Evolutionary conservation across 139 green algal species (phyloP), one percentile per base, ranked within the genome.

Genomic region (Raphidocelis subcapitata): DNA sequence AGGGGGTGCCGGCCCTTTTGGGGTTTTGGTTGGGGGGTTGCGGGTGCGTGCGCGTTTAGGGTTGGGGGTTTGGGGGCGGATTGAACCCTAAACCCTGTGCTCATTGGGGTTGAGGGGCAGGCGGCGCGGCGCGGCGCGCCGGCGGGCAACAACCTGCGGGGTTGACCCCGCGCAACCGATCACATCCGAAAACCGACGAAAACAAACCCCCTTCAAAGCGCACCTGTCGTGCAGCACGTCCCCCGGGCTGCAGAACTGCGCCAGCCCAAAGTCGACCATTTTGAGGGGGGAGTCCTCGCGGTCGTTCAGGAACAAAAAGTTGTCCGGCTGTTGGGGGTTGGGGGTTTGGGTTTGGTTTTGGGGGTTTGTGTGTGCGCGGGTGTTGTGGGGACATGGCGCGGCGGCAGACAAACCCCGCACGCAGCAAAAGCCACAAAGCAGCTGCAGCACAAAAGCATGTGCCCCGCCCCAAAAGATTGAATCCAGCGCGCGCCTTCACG

Each of bases 401-500:
- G n/a, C n/a, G n/a, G n/a, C n/a, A n/a, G n/a, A n/a, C n/a, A n/a
- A n/a, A n/a, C n/a, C n/a, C n/a, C n/a, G n/a, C n/a, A n/a, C n/a
- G n/a, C n/a, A n/a, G n/a, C n/a, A n/a, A n/a, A n/a, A n/a, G n/a
- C n/a, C n/a, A n/a, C n/a, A n/a, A n/a, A n/a, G n/a, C n/a, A n/a
- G n/a, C n/a, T n/a, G n/a, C n/a, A n/a, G n/a, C n/a, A n/a, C n/a
- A n/a, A n/a, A n/a, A n/a, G n/a, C n/a, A n/a, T n/a, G n/a, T n/a
- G n/a, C n/a, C n/a, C n/a, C n/a, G n/a, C n/a, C n/a, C n/a, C n/a
- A n/a, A n/a, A n/a, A n/a, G n/a, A n/a, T n/a, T n/a, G n/a, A n/a
- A n/a, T n/a, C n/a, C n/a, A n/a, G n/a, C n/a, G n/a, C n/a, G n/a
- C 0, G 89, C 89, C 77, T 94, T 94, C 18, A 95, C 82, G 63